These are phyloP conservation scores for Dictyostelium firmibasis DNA, from an alignment of 78 protist genomes.

Conservation along the genomic window DNA sequence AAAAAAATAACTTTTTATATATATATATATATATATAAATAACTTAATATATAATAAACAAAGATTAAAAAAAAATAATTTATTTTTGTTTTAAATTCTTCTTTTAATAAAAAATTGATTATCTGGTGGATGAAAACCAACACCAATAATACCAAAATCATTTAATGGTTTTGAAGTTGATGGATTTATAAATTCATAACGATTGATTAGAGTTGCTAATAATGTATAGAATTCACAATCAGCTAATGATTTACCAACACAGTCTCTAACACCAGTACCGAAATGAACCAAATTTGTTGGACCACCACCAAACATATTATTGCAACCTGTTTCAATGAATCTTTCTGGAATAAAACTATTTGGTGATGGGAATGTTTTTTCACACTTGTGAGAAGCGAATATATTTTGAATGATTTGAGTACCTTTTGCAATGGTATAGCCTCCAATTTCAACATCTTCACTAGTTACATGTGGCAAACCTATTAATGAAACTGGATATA, in stretches of 20 bases:
- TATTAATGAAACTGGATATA: not conserved
- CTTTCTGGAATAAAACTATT: constrained; percentile 8
- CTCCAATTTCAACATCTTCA: not conserved
- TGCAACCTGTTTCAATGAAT: not conserved
- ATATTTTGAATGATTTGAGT: not conserved
- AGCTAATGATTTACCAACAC: not conserved
- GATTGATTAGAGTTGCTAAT: not conserved
- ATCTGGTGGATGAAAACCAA: not conserved
- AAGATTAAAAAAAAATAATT: no score
- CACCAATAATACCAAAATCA: not conserved
- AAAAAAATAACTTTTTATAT: no score
- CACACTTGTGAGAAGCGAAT: not conserved
- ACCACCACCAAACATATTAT: not conserved
- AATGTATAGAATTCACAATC: not conserved
- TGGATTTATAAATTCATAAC: not conserved
- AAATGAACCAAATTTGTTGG: not conserved
- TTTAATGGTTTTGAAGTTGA: not conserved
- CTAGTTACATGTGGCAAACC: not conserved
- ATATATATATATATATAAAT: no score
- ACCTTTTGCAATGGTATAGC: not conserved
- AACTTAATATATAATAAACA: no score
- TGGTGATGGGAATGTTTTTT: not conserved
- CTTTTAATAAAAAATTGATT: not conserved
- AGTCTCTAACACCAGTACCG: not conserved
- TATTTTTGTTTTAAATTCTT: not conserved